These are phyloP conservation scores for Smallanthus sonchifolius DNA, from an alignment of 129 eudicot genomes.

Conservation along the genomic window DNA sequence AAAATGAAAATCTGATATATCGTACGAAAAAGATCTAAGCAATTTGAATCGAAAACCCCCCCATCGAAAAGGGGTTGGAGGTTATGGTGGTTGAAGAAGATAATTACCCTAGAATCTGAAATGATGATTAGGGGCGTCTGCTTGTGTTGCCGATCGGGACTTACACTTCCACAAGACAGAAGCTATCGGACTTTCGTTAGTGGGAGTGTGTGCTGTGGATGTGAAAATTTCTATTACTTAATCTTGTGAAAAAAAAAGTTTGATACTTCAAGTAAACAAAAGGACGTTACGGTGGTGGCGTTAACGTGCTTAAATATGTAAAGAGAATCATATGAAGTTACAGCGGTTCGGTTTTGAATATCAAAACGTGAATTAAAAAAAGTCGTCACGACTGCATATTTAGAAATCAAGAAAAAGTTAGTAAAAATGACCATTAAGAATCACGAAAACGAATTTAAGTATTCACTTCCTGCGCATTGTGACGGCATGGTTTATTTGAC, in stretches of 20 bases:
- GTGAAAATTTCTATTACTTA: not conserved
- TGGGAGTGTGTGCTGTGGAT: not conserved
- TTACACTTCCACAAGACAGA: not conserved
- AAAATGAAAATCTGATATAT: not conserved
- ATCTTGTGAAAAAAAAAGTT: not conserved
- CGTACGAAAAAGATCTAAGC: conserved; percentile 6
- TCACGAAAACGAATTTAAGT: no score
- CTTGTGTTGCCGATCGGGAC: conserved; percentile 12
- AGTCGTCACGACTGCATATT: no score
- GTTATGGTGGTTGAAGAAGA: not conserved
- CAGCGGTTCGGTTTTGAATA: no score
- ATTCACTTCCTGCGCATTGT: no score
- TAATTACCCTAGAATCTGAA: conserved; percentile 4
- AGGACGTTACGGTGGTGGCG: no score
- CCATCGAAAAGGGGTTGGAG: not conserved
- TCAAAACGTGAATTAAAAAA: no score
- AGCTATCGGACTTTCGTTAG: conserved; percentile 13
- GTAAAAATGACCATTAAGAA: no score
- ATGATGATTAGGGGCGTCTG: conserved; percentile 9
- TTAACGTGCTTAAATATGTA: no score
- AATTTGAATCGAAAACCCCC: conserved; percentile 1
- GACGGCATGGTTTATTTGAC: no score
- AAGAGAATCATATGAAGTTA: no score
- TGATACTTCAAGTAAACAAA: no score
- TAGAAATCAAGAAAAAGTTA: no score